These are phyloP conservation scores for Inga leiocalycina DNA, from an alignment of 306 rosid genomes.

Conservation along the genomic window DNA sequence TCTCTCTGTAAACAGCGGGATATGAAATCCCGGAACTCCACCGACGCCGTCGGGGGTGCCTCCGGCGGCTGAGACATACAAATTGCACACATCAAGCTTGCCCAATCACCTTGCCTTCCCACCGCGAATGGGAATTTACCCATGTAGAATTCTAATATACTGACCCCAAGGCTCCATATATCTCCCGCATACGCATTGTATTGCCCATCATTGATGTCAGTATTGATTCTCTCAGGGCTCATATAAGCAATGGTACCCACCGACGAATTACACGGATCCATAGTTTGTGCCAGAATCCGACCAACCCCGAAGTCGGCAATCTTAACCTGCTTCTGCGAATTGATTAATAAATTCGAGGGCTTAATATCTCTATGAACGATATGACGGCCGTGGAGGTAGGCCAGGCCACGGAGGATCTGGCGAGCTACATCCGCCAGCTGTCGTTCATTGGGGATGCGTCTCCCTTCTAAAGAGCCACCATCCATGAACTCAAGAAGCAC, in stretches of 20 bases:
- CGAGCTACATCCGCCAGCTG: constrained; percentile 53
- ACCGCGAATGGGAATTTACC: constrained; percentile 87
- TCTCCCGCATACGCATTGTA: constrained; percentile 50
- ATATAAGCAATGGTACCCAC: constrained; percentile 69
- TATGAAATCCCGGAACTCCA: constrained; percentile 70
- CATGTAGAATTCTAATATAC: constrained; percentile 77
- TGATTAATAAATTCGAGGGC: constrained; percentile 68
- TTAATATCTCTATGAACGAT: constrained; percentile 76
- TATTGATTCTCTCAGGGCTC: constrained; percentile 75
- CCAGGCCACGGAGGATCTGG: constrained; percentile 63
- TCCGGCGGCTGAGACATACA: constrained; percentile 97
- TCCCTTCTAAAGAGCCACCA: constrained; percentile 62
- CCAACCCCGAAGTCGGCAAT: constrained; percentile 75
- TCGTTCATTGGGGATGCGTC: constrained; percentile 43
- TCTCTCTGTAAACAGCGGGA: constrained; percentile 79
- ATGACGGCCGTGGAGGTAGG: constrained; percentile 62
- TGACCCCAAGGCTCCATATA: constrained; percentile 56
- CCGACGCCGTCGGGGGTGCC: constrained; percentile 73
- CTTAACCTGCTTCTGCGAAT: constrained; percentile 58
- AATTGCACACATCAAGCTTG: constrained; percentile 89
- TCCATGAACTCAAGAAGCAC: constrained; percentile 72
- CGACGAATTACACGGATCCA: constrained; percentile 72
- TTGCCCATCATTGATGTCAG: constrained; percentile 56
- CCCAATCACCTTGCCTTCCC: constrained; percentile 85
- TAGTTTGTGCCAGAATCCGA: constrained; percentile 61